Evolutionary conservation across 306 rosid genomes (phyloP).

Genomic region (Cajanus cajan): DNA sequence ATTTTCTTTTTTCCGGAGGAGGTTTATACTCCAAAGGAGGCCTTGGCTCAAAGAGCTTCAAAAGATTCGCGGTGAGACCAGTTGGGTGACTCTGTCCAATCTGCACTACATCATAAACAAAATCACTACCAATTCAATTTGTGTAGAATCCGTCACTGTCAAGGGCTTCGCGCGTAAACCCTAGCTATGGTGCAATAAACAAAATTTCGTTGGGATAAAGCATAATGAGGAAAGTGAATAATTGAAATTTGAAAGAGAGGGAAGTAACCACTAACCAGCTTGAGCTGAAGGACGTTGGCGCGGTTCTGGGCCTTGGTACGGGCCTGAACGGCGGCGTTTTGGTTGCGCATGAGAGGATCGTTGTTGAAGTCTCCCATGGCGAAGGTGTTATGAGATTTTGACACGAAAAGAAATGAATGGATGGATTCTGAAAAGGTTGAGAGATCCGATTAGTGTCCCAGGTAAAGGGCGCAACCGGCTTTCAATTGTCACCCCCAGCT

Average conservation of each 20-base stretch:
- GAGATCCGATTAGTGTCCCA: constrained; percentile 7
- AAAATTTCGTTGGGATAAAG: background rate
- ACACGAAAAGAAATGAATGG: background rate
- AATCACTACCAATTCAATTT: background rate
- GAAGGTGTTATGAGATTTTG: constrained; percentile 20
- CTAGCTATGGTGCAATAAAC: constrained; percentile 22
- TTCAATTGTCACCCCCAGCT: background rate
- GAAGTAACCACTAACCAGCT: constrained; percentile 49
- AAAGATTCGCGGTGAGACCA: constrained; percentile 81
- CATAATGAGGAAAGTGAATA: background rate
- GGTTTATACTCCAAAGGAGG: constrained; percentile 92
- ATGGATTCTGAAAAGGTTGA: background rate
- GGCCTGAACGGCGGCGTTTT: constrained; percentile 98
- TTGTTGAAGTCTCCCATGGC: constrained; percentile 69
- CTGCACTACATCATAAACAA: constrained; percentile 48
- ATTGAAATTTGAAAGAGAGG: background rate
- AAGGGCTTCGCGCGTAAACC: constrained; percentile 32
- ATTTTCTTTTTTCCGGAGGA: constrained; percentile 90
- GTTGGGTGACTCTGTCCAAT: constrained; percentile 98
- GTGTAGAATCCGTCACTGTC: background rate
- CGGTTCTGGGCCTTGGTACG: constrained; percentile 97
- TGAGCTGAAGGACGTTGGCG: constrained; percentile 93
- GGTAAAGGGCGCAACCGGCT: background rate
- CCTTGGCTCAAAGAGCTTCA: constrained; percentile 93
- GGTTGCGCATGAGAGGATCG: constrained; percentile 91